A percentile compares a stretch with the other conserved stretches of the same genome.
Conservation (phyloP, 1,284 basidiomycete genomes). For the Heterobasidion parviporum region DNA sequence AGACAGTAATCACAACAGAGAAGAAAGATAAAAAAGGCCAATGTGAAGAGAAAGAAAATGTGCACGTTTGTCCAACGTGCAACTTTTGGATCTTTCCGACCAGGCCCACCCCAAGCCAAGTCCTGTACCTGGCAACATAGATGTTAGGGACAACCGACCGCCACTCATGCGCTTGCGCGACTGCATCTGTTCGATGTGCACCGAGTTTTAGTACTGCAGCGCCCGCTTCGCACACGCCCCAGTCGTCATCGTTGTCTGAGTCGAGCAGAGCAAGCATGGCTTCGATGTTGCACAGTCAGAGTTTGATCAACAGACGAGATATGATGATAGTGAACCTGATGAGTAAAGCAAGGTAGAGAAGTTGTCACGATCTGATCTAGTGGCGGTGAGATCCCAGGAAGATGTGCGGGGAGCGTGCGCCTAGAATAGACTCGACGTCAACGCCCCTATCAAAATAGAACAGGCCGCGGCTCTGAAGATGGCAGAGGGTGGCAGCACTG, state of each 20-base stretch:
- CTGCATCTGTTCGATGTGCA: slow-evolving; percentile 1
- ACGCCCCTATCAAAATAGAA: too few relatives aligned
- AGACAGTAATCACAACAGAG: neutral
- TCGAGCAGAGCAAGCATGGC: neutral
- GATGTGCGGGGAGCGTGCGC: too few relatives aligned
- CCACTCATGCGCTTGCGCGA: slow-evolving; percentile 10
- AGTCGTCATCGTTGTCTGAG: neutral
- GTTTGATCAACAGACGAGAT: neutral
- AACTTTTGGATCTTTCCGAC: slow-evolving; percentile 46
- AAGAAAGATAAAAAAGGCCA: neutral
- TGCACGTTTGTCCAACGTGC: slow-evolving; percentile 46
- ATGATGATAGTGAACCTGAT: neutral
- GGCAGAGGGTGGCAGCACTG: too few relatives aligned
- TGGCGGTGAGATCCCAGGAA: too few relatives aligned
- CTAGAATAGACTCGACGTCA: too few relatives aligned
- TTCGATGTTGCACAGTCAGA: slow-evolving; percentile 5
- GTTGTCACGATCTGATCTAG: neutral
- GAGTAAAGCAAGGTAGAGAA: neutral
- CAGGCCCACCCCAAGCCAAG: slow-evolving; percentile 8
- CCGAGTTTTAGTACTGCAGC: neutral
- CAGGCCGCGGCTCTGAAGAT: too few relatives aligned
- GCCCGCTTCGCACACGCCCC: neutral
- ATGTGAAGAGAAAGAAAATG: slow-evolving; percentile 6
- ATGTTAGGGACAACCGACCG: slow-evolving; percentile 17
- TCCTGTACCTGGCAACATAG: slow-evolving; percentile 23